phyloP scores from a whole-genome alignment of 768 basidiomycete species.

The Termitomyces sp. region DNA sequence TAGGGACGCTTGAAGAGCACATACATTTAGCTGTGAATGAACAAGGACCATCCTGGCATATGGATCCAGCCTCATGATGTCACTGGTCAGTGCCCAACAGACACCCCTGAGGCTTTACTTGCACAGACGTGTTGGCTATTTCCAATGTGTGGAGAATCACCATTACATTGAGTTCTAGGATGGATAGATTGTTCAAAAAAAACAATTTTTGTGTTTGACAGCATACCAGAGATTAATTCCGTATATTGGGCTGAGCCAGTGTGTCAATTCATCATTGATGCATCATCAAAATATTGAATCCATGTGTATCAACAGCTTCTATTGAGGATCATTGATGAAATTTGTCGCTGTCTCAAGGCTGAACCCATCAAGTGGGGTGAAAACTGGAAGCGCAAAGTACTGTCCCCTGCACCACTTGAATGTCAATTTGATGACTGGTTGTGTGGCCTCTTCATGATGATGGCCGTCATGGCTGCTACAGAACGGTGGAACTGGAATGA shows the following conservation, averaged over 20 bases:
- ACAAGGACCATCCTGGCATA: too few species aligned
- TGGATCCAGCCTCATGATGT: too few species aligned
- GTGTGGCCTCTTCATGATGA: background rate
- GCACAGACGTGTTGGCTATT: background rate
- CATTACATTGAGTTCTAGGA: background rate
- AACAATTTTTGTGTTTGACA: background rate
- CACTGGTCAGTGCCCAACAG: background rate
- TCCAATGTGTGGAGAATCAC: background rate
- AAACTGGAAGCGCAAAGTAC: background rate
- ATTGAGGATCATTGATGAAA: background rate
- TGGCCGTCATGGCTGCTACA: background rate
- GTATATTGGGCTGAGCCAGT: background rate
- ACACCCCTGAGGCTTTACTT: background rate
- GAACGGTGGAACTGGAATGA: background rate
- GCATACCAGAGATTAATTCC: background rate
- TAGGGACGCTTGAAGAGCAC: background rate
- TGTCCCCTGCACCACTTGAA: background rate
- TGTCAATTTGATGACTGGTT: background rate
- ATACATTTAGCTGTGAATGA: background rate
- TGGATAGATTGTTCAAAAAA: background rate
- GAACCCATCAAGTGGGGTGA: background rate
- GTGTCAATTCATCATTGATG: background rate
- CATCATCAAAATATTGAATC: background rate
- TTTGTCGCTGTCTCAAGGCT: background rate
- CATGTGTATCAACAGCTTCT: background rate